Base-by-base conservation (phyloP, 106 monocot species). In the Iris macrosiphon region DNA sequence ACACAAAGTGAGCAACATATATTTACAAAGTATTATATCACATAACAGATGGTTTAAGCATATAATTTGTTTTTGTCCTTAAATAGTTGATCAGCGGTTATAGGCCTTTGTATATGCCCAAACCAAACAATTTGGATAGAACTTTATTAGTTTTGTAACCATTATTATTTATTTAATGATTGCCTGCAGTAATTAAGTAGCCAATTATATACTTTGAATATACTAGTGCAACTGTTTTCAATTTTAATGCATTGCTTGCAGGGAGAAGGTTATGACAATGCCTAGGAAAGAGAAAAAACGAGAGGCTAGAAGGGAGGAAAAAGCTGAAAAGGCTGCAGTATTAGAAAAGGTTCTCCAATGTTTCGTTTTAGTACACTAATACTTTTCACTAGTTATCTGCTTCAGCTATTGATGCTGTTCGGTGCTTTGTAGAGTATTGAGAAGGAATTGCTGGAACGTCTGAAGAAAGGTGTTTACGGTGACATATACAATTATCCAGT, bases 231-330 rank as follows among this genome's bases (percentile, higher is more conserved):
- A 34, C 3, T 67, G 37, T 21, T 21, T 34, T 49, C 12, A n/a
- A 12, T 25, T 7, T 8, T 17, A 25, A 7, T 9, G 0, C 0
- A 41, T 51, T 1, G 32, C n/a, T 53, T 43, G 0, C n/a, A 95
- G 89, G 79, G 95, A 95, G 65, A 95, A 89, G 74, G 72, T 89
- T 46, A 74, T 89, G 82, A 95, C 89, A 45, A 57, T 89, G 28
- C 95, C 95, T 30, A 76, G 79, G 66, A 95, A 89, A 72, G 82
- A 82, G 59, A 79, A 76, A 49, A 85, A 89, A 55, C 76, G 89
- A 73, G 85, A 89, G 63, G 64, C 79, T 45, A 85, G 89, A 47
- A 85, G 89, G 60, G 85, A 85, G 71, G 79, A 85, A 44, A 89
- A 89, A 50, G 95, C 95, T 57, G 82, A 85, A 66, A 89, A 72